Evolutionary conservation across 75 land plant species (phyloP).

Genomic region (Adiantum capillusveneris): DNA sequence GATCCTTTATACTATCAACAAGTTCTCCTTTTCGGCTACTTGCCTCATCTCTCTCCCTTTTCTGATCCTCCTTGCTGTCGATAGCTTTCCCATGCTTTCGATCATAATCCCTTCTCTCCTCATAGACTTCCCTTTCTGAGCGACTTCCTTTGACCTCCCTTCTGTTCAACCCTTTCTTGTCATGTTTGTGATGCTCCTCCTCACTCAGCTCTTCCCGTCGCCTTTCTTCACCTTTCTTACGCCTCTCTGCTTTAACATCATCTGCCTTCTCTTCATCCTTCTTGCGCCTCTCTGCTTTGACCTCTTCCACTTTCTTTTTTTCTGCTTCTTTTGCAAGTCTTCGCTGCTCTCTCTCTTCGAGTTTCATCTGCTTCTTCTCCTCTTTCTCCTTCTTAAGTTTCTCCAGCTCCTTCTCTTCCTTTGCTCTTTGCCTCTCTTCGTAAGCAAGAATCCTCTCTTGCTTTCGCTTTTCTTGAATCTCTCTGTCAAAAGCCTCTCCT

Average conservation of each 20-base stretch:
- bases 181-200: not conserved
- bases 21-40: not conserved
- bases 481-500: constrained; percentile 40
- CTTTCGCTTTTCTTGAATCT: constrained; percentile 38
- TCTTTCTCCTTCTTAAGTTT: constrained; percentile 26
- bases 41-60: not conserved
- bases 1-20: constrained; percentile 3
- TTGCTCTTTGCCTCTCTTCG: constrained; percentile 39
- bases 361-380: constrained; percentile 11
- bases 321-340: constrained; percentile 11
- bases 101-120: constrained; percentile 6
- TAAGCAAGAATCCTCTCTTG: constrained; percentile 42
- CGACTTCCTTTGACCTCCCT: not conserved
- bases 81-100: not conserved
- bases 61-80: not conserved
- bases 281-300: constrained; percentile 11
- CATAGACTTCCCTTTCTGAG: constrained; percentile 2
- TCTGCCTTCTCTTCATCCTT: constrained; percentile 14
- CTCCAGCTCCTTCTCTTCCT: constrained; percentile 22
- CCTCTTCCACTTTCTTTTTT: constrained; percentile 1
- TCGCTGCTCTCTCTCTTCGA: constrained; percentile 11
- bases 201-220: constrained; percentile 5
- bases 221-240: constrained; percentile 15
- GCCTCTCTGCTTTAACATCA: constrained; percentile 16
- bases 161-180: not conserved